Evolutionary conservation across 306 rosid species (phyloP).

Genomic region (Rubus idaeus): DNA sequence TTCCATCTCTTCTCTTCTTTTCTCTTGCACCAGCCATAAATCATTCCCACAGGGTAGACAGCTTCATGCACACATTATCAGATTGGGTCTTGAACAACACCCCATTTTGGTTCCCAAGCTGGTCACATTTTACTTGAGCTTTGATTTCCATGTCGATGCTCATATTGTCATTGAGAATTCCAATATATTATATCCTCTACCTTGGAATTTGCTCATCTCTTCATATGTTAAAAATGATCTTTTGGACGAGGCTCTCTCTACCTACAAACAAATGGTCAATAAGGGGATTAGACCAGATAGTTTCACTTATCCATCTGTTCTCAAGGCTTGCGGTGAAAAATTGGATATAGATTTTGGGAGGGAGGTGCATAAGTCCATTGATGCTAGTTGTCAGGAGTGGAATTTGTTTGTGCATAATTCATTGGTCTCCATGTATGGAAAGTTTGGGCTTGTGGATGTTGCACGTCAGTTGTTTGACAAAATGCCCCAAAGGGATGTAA

Average conservation of each 20-base stretch:
- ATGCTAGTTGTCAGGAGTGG: conserved; percentile 45
- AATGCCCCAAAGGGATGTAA: conserved; percentile 65
- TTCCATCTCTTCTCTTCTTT: conserved; percentile 55
- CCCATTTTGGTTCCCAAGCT: conserved; percentile 64
- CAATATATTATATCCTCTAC: conserved; percentile 50
- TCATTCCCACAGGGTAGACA: conserved; percentile 60
- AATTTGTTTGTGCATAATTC: conserved; percentile 80
- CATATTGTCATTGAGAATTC: conserved; percentile 47
- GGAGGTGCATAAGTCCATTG: conserved; percentile 67
- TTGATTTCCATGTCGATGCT: conserved; percentile 54
- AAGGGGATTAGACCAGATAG: conserved; percentile 62
- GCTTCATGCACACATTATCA: conserved; percentile 60
- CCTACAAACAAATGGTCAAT: conserved; percentile 62
- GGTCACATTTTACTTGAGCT: conserved; percentile 52
- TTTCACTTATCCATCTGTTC: conserved; percentile 75
- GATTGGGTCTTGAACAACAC: conserved; percentile 55
- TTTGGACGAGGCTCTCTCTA: conserved; percentile 50
- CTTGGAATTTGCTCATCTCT: conserved; percentile 78
- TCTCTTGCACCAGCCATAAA: conserved; percentile 47
- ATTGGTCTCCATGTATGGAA: conserved; percentile 79
- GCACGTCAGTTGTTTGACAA: conserved; percentile 67
- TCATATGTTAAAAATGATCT: conserved; percentile 54
- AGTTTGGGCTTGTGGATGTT: conserved; percentile 62
- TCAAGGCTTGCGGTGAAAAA: conserved; percentile 83
- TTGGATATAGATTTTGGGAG: conserved; percentile 53